Base-by-base conservation (phyloP, 1,284 basidiomycete genomes). In the Pascua guehoae region DNA sequence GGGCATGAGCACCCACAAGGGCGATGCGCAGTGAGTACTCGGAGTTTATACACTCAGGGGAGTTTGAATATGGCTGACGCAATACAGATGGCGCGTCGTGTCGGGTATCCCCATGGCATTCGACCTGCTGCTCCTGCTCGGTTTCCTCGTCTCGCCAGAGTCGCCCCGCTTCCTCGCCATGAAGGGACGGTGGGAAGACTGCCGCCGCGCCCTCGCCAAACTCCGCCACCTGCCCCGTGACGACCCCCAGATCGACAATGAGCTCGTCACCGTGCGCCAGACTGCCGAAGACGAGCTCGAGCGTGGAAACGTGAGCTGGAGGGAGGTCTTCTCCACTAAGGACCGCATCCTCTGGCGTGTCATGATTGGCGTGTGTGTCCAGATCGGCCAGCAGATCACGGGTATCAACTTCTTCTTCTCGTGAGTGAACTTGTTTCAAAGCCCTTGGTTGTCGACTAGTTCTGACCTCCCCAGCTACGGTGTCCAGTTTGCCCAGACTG, bases 151-250 rank as follows among this genome's bases (percentile, higher is more conserved):
- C 48, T 73, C 70, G 16, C 78, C 77, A 46, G 79, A 80, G 62
- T 77, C 75, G 4, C 79, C 79, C 8, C 65, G 74, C 8, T 79
- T 75, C 74, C 71, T 76, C 36, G 74, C 77, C 49, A 72, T 71
- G 63, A 66, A 72, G 54, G 76, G 72, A 39, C 66, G 69, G 52
- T 69, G 72, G 68, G 75, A 77, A 37, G 61, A 74, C 47, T 75
- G 73, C 36, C 68, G 74, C 38, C 64, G 68, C 56, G 76, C 75
- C 58, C 64, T 80, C 16, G 72, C 74, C 52, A 74, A 70, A 53
- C 71, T 80, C 9, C 72, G 79, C 44, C 71, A 69, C 36, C 57
- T 77, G n/a, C 62, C 70, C 12, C 47, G 65, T 39, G 74, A 78
- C 40, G 67, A 76, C 56, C 63, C 66, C 7, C 71, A 69, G 14